phyloP scores from a whole-genome alignment of 495 filamentous ascomycete genomes.

The Podospora pseudoanserina region DNA sequence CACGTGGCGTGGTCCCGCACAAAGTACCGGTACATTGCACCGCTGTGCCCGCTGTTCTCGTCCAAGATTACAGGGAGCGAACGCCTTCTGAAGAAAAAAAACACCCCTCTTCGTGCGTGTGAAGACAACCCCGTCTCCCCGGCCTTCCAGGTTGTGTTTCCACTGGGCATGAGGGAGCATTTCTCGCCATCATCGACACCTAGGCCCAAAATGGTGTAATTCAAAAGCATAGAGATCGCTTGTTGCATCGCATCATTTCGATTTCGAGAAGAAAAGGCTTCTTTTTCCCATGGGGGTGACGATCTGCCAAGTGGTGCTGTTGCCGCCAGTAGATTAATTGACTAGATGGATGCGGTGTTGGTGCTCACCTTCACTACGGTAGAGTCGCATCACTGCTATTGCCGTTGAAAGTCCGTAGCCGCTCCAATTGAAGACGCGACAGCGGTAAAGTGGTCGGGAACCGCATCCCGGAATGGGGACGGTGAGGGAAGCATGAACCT shows the following conservation, averaged over 20 bases:
- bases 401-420: not conserved
- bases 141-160: not conserved
- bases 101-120: not conserved
- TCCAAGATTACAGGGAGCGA: not conserved
- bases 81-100: not conserved
- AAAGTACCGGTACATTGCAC: slow-evolving; percentile 7
- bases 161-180: not conserved
- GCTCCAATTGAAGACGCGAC: not conserved
- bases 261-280: not conserved
- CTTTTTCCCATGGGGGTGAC: not conserved
- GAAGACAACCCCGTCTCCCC: not conserved
- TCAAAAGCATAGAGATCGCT: not conserved
- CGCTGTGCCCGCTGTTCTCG: not conserved
- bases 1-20: slow-evolving; percentile 11
- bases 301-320: not conserved
- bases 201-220: no score
- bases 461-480: slow-evolving; percentile 4
- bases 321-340: not conserved
- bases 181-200: not conserved
- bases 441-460: not conserved
- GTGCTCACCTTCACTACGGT: not conserved
- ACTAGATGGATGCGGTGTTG: not conserved
- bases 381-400: not conserved
- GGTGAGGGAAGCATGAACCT: not conserved
- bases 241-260: not conserved